Conservation (phyloP, 2,329 filamentous ascomycete species). For the Berkeleyomyces rouxiae region DNA sequence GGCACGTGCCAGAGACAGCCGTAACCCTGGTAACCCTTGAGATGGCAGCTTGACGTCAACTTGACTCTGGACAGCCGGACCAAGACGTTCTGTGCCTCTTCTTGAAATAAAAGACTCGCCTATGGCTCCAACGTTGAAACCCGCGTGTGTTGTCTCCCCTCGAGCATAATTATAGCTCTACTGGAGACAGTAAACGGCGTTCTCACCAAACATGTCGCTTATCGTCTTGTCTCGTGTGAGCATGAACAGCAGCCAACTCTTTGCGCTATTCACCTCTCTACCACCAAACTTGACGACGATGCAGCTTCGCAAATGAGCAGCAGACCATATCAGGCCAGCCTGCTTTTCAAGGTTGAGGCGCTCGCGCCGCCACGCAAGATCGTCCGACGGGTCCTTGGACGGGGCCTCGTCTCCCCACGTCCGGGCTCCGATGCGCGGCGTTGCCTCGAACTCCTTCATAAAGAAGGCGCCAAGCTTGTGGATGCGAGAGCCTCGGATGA, state of each 20-base stretch:
- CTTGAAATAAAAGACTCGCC: too few species aligned
- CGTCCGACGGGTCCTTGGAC: constrained; percentile 21
- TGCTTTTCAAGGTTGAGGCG: constrained; percentile 42
- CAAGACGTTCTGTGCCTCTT: too few species aligned
- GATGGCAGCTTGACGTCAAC: neutral
- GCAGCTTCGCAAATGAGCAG: constrained; percentile 63
- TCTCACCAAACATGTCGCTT: constrained; percentile 54
- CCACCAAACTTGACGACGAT: constrained; percentile 86
- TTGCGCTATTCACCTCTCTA: constrained; percentile 60
- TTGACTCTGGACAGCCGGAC: neutral
- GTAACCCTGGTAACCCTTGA: neutral
- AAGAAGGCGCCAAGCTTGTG: constrained; percentile 54
- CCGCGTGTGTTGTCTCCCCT: too few species aligned
- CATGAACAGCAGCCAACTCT: constrained; percentile 64
- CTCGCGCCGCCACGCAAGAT: constrained; percentile 35
- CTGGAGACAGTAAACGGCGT: constrained; percentile 60
- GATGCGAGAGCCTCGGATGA: constrained; percentile 60
- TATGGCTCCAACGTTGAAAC: too few species aligned
- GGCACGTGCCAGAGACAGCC: neutral
- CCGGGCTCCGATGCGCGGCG: constrained; percentile 68
- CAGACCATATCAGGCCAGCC: constrained; percentile 61
- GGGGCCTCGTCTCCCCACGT: constrained; percentile 36
- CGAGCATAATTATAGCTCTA: constrained; percentile 19
- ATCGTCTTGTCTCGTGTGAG: constrained; percentile 59
- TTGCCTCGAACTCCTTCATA: constrained; percentile 55